Conservation (phyloP, 2,329 filamentous ascomycete species). For the Huntiella abstrusa region DNA sequence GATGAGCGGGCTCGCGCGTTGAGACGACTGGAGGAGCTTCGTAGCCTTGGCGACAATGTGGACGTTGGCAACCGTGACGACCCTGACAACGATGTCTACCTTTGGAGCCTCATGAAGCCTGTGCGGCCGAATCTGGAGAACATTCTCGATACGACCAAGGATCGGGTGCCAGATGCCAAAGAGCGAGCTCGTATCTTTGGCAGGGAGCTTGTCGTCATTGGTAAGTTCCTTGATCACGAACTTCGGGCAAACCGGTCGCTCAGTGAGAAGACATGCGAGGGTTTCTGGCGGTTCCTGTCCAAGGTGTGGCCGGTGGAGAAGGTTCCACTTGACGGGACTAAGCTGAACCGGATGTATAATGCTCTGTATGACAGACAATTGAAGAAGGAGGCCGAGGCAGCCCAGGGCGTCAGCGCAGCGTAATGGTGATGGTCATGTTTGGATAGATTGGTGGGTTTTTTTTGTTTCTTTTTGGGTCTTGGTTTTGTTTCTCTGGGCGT, state of each 20-base stretch:
- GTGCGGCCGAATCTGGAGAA: slow-evolving; percentile 40
- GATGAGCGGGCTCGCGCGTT: slow-evolving; percentile 25
- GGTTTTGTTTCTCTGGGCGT: not conserved
- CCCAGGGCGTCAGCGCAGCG: not conserved
- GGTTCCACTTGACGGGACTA: slow-evolving; percentile 20
- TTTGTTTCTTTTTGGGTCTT: slow-evolving; percentile 1
- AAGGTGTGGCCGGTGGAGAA: slow-evolving; percentile 27
- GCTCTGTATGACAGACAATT: slow-evolving; percentile 20
- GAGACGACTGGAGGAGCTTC: slow-evolving; percentile 24
- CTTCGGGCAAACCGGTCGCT: slow-evolving; percentile 22
- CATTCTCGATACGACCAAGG: slow-evolving; percentile 41
- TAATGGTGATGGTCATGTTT: not conserved
- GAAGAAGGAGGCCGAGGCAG: slow-evolving; percentile 11
- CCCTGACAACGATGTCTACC: slow-evolving; percentile 27
- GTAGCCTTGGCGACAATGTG: slow-evolving; percentile 26
- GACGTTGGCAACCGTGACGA: slow-evolving; percentile 24
- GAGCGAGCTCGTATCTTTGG: slow-evolving; percentile 43
- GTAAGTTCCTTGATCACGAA: slow-evolving; percentile 37
- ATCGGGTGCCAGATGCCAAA: slow-evolving; percentile 42
- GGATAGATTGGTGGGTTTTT: not conserved
- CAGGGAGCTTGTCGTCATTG: slow-evolving; percentile 40
- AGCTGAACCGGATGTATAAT: slow-evolving; percentile 27
- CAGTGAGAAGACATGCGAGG: slow-evolving; percentile 26
- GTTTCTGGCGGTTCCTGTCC: slow-evolving; percentile 30
- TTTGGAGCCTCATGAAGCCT: slow-evolving; percentile 34